Evolutionary conservation across 2,329 filamentous ascomycete genomes (phyloP).

Genomic region (Ascochyta koolunga): DNA sequence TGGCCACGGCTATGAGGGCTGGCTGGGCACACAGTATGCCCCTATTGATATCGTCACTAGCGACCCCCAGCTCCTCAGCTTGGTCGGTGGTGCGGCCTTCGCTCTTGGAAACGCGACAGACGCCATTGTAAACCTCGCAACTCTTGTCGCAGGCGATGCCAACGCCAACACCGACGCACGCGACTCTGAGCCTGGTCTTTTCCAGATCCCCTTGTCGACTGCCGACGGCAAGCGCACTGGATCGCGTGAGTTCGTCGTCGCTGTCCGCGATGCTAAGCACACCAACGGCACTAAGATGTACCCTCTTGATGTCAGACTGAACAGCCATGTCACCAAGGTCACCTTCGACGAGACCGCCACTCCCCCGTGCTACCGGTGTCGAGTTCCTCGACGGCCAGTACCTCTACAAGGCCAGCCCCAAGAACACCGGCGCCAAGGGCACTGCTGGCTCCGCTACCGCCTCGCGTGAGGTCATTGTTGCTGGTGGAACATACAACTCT

Average conservation of each 20-base stretch:
- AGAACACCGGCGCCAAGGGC: conserved; percentile 41
- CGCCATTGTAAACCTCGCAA: conserved; percentile 41
- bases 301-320: conserved; percentile 63
- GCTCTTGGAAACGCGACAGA: conserved; percentile 55
- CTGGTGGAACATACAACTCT: conserved; percentile 64
- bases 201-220: conserved; percentile 65
- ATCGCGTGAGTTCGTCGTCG: conserved; percentile 62
- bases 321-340: conserved; percentile 70
- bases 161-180: conserved; percentile 56
- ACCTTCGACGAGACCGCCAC: conserved; percentile 66
- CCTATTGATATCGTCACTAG: conserved; percentile 58
- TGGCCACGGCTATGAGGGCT: conserved; percentile 65
- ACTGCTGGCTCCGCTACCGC: conserved; percentile 44
- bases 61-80: conserved; percentile 61
- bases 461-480: conserved; percentile 41
- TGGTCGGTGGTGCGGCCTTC: conserved; percentile 59
- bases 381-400: conserved; percentile 51
- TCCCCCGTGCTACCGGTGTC: conserved; percentile 57
- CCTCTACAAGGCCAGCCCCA: conserved; percentile 52
- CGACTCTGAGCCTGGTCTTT: conserved; percentile 58
- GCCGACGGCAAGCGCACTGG: conserved; percentile 58
- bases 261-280: conserved; percentile 57
- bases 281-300: conserved; percentile 60
- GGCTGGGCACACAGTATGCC: conserved; percentile 60
- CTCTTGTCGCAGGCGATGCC: conserved; percentile 54